Conservation (phyloP, 2,329 filamentous ascomycete genomes). For the Dactylellina parvicollis region DNA sequence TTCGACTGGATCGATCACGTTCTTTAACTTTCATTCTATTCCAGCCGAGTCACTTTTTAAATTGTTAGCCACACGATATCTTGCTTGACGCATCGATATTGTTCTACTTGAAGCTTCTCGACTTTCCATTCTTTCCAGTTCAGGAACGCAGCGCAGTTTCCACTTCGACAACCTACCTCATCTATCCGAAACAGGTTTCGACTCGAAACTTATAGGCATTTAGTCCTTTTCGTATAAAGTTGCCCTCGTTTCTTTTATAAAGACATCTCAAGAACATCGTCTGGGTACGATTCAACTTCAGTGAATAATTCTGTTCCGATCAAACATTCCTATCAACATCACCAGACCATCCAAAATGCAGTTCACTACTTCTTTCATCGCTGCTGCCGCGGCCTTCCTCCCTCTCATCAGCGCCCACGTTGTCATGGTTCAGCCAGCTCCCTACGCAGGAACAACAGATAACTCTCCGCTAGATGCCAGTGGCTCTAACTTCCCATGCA, state of each 20-base stretch:
- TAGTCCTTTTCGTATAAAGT: constrained; percentile 22
- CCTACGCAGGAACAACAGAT: constrained; percentile 64
- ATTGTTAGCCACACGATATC: constrained; percentile 42
- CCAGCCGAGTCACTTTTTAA: constrained; percentile 31
- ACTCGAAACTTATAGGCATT: constrained; percentile 47
- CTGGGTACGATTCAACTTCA: constrained; percentile 52
- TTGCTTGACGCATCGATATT: constrained; percentile 55
- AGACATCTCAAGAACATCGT: constrained; percentile 21
- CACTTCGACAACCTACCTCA: constrained; percentile 17
- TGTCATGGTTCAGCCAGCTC: constrained; percentile 74
- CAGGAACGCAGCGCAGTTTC: constrained; percentile 48
- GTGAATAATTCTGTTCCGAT: constrained; percentile 38
- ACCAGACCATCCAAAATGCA: constrained; percentile 60
- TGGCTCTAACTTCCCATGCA: constrained; percentile 85
- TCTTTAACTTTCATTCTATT: constrained; percentile 49
- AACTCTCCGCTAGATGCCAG: constrained; percentile 72
- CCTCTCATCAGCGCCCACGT: constrained; percentile 77
- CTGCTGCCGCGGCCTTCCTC: constrained; percentile 67
- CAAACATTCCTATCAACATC: constrained; percentile 9
- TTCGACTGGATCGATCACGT: constrained; percentile 55
- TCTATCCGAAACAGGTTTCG: constrained; percentile 50
- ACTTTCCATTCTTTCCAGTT: constrained; percentile 51
- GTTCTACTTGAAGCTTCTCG: constrained; percentile 50
- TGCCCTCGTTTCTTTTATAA: constrained; percentile 12
- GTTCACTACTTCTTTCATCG: constrained; percentile 67